These are phyloP conservation scores for Pleurotus tuber-regium DNA, from an alignment of 768 basidiomycete species.

Conservation along the genomic window DNA sequence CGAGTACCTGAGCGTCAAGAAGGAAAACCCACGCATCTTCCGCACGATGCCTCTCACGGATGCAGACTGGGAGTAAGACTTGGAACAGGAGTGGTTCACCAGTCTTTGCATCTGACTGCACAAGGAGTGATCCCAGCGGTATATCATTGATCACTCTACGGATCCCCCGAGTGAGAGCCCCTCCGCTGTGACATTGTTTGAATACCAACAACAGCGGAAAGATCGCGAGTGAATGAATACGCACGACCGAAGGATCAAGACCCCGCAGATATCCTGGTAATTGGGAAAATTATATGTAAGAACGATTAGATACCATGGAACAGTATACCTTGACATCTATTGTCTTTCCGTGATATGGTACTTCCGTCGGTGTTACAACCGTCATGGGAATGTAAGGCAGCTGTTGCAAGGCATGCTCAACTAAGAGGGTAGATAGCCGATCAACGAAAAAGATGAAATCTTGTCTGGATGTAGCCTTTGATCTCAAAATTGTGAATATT, in stretches of 20 bases:
- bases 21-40: slow-evolving; percentile 79
- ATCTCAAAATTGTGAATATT: slow-evolving; percentile 84
- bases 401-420: slow-evolving; percentile 80
- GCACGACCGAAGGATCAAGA: slow-evolving; percentile 85
- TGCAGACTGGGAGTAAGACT: slow-evolving; percentile 68
- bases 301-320: neutral
- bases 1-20: slow-evolving; percentile 77
- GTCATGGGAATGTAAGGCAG: slow-evolving; percentile 67
- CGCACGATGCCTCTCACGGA: slow-evolving; percentile 67
- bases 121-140: slow-evolving; percentile 83
- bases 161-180: slow-evolving; percentile 90
- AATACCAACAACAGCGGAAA: slow-evolving; percentile 9
- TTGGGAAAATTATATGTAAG: slow-evolving; percentile 4
- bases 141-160: slow-evolving; percentile 83
- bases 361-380: slow-evolving; percentile 67
- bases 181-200: slow-evolving; percentile 61
- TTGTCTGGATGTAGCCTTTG: slow-evolving; percentile 63
- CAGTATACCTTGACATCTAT: slow-evolving; percentile 53
- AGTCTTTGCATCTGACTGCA: slow-evolving; percentile 81
- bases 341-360: slow-evolving; percentile 55
- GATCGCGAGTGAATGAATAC: slow-evolving; percentile 24
- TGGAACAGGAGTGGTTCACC: slow-evolving; percentile 90
- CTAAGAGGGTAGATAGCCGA: slow-evolving; percentile 77
- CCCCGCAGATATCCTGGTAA: slow-evolving; percentile 74
- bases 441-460: slow-evolving; percentile 95